Evolutionary conservation across 108 stramenopile genomes (phyloP).

Genomic region (Seminavis robusta): DNA sequence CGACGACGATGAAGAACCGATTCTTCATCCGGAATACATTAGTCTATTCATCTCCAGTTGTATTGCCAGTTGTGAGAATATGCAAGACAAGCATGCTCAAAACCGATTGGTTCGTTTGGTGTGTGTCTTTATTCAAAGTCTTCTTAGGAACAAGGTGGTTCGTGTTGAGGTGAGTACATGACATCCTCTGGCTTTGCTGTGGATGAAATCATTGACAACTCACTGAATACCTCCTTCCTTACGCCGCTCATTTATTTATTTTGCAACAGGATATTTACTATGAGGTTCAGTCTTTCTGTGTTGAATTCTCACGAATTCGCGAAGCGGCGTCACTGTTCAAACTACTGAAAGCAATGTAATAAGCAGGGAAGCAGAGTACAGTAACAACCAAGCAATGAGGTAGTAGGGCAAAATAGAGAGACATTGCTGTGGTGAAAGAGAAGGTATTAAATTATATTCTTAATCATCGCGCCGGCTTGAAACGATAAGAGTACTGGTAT

Average conservation of each 20-base stretch:
- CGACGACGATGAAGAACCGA: constrained; percentile 33
- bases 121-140: constrained; percentile 94
- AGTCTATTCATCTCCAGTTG: constrained; percentile 94
- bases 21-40: constrained; percentile 93
- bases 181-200: too few species aligned
- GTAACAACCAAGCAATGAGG: too few species aligned
- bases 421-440: too few species aligned
- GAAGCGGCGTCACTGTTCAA: constrained; percentile 94
- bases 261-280: constrained; percentile 92
- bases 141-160: constrained; percentile 92
- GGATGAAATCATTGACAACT: too few species aligned
- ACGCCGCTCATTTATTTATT: too few species aligned
- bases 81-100: constrained; percentile 91
- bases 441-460: too few species aligned
- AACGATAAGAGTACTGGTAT: too few species aligned
- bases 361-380: too few species aligned
- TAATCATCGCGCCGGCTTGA: too few species aligned
- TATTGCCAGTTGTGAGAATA: constrained; percentile 91
- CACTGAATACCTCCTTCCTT: too few species aligned
- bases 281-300: constrained; percentile 96
- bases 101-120: constrained; percentile 95
- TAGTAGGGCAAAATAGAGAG: too few species aligned
- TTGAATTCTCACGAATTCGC: constrained; percentile 91
- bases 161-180: too few species aligned
- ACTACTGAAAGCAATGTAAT: constrained; percentile 74